A percentile compares a stretch with the other conserved stretches of the same genome.
These are phyloP conservation scores for Annulohypoxylon stygium DNA, from an alignment of 495 filamentous ascomycete genomes.

Conservation along the genomic window DNA sequence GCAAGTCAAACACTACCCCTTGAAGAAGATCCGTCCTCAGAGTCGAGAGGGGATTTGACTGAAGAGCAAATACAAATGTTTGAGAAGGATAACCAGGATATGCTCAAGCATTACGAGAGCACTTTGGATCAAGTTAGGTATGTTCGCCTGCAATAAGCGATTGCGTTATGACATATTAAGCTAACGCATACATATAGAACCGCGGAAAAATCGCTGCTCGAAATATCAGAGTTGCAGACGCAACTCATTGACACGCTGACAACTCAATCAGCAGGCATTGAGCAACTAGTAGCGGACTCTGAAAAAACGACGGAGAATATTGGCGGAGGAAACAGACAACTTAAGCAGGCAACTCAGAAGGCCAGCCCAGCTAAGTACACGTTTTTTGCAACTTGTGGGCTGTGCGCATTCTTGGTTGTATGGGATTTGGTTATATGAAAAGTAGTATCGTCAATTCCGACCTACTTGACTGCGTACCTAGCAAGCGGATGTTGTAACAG, in stretches of 20 bases:
- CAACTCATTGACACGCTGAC: conserved; percentile 86
- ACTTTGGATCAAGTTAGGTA: conserved; percentile 93
- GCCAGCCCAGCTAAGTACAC: conserved; percentile 87
- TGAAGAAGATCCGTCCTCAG: conserved; percentile 29
- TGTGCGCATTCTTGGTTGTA: conserved; percentile 85
- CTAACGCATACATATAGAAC: conserved; percentile 66
- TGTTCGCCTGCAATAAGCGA: conserved; percentile 47
- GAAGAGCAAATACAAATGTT: conserved; percentile 92
- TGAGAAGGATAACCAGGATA: conserved; percentile 90
- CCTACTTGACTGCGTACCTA: not conserved
- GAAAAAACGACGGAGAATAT: conserved; percentile 85
- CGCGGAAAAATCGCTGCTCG: conserved; percentile 89
- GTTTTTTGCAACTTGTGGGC: conserved; percentile 85
- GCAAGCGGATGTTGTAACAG: conserved; percentile 8
- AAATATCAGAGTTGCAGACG: conserved; percentile 93
- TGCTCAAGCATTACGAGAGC: conserved; percentile 92
- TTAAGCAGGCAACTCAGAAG: conserved; percentile 85
- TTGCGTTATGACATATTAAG: not conserved
- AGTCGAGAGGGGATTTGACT: conserved; percentile 72
- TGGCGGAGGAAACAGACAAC: conserved; percentile 87
- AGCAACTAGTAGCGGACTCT: conserved; percentile 88
- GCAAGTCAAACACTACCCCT: conserved; percentile 33
- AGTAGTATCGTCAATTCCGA: not conserved
- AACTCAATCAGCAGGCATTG: conserved; percentile 86
- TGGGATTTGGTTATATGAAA: conserved; percentile 91